These are phyloP conservation scores for Mycena albidolilacea DNA, from an alignment of 768 basidiomycete genomes.

Conservation along the genomic window DNA sequence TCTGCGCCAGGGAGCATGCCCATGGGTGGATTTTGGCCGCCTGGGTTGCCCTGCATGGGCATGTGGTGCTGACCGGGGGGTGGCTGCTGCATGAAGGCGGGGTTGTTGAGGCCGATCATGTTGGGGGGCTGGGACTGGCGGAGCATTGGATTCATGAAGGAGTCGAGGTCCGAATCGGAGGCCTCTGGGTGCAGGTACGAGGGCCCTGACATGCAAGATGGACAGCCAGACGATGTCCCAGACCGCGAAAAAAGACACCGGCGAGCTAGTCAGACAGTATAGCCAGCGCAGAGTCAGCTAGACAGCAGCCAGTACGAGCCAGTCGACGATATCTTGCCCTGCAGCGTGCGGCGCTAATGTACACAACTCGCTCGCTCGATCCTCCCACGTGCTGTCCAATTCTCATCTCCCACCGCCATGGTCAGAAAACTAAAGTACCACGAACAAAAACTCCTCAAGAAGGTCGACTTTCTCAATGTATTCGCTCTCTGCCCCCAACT, in stretches of 20 bases:
- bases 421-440: slow-evolving; percentile 97
- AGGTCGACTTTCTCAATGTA: slow-evolving; percentile 97
- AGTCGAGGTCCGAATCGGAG: slow-evolving; percentile 33
- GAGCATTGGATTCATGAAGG: slow-evolving; percentile 37
- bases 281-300: no score
- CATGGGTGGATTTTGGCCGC: slow-evolving; percentile 43
- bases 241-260: slow-evolving; percentile 13
- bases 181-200: slow-evolving; percentile 37
- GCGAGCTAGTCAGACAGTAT: slow-evolving; percentile 10
- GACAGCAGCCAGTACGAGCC: no score
- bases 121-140: slow-evolving; percentile 28
- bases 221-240: neutral
- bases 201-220: slow-evolving; percentile 36
- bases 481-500: slow-evolving; percentile 23
- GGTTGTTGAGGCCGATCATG: slow-evolving; percentile 40
- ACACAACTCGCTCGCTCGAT: slow-evolving; percentile 18
- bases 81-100: slow-evolving; percentile 45
- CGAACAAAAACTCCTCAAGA: slow-evolving; percentile 94
- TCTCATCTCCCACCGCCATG: slow-evolving; percentile 56
- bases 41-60: slow-evolving; percentile 50
- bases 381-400: slow-evolving; percentile 24
- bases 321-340: neutral
- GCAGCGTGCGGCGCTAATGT: slow-evolving; percentile 36
- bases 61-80: slow-evolving; percentile 54
- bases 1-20: slow-evolving; percentile 46